Evolutionary conservation across 2,329 filamentous ascomycete genomes (phyloP), one percentile per base, ranked within the genome.

Genomic region (Pseudogymnoascus sp.): DNA sequence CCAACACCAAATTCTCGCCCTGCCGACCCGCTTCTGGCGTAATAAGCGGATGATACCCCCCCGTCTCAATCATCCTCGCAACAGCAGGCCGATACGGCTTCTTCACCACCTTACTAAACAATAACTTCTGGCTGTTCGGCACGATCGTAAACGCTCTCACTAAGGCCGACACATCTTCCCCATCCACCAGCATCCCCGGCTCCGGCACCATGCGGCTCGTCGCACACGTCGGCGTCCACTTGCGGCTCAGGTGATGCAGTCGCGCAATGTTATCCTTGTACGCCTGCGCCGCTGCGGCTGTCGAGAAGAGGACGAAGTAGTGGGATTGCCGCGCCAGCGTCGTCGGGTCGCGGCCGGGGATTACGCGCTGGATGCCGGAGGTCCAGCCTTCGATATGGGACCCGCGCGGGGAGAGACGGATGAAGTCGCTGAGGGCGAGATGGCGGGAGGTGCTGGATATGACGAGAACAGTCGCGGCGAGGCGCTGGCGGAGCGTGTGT

Each of bases 281-380:
- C 39, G 81, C 77, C 6, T 75, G 71, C 0, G 88, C 88, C 11
- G 84, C 81, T n/a, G 77, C 74, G 15, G 75, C 69, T 20, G 77
- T 80, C 63, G 81, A 77, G 76, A 92, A 93, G 60, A 89, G 77
- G 61, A 93, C 75, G 72, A 82, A 86, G 75, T 91, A 92, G 67
- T 80, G 80, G 62, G 83, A 85, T 1, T 82, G 72, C 3, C 84
- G 82, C 62, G 83, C 82, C 58, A 90, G 78, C 8, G 86, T 89
- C 61, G 77, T 71, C 3, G 81, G 78, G 68, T 89, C 79, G 64
- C 87, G 85, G 50, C 80, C 82, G 64, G 88, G 88, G 22, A 89
- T 80, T 38, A 35, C 20, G 57, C 22, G 9, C 18, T 6, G 36
- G 62, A 90, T 84, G 28, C 83, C 83, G 61, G 78, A 79, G 8